Conservation (phyloP, 73 alveolate species). For the Paramecium sexaurelia region DNA sequence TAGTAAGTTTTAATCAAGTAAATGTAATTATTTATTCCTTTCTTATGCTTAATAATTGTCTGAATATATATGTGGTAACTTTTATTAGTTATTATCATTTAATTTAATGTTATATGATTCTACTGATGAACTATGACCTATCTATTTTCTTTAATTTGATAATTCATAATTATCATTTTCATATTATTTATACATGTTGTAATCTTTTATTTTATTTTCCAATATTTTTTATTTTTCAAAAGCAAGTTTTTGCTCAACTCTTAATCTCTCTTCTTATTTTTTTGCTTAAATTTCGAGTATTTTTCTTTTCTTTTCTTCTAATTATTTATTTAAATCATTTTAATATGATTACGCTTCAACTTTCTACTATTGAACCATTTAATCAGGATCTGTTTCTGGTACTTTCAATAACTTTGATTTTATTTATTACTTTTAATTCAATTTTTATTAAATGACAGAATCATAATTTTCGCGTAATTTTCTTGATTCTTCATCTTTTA, state of each 20-base stretch:
- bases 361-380: not conserved
- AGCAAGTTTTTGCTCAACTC: constrained; percentile 23
- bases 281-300: not conserved
- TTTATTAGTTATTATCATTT: not conserved
- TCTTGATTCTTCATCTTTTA: not conserved
- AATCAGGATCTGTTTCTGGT: not conserved
- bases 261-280: constrained; percentile 31
- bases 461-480: constrained; percentile 26
- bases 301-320: constrained; percentile 24
- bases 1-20: not conserved
- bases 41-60: constrained; percentile 10
- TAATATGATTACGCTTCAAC: not conserved
- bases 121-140: not conserved
- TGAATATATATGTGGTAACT: constrained; percentile 3
- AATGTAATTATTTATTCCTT: not conserved
- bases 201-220: constrained; percentile 21
- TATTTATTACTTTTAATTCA: not conserved
- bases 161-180: not conserved
- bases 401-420: not conserved
- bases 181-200: not conserved
- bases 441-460: not conserved
- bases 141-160: not conserved
- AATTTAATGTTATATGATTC: not conserved
- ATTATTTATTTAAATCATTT: constrained; percentile 9
- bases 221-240: constrained; percentile 27